Evolutionary conservation across 352 stramenopile genomes (phyloP).

Genomic region (Phytophthora foliorum): DNA sequence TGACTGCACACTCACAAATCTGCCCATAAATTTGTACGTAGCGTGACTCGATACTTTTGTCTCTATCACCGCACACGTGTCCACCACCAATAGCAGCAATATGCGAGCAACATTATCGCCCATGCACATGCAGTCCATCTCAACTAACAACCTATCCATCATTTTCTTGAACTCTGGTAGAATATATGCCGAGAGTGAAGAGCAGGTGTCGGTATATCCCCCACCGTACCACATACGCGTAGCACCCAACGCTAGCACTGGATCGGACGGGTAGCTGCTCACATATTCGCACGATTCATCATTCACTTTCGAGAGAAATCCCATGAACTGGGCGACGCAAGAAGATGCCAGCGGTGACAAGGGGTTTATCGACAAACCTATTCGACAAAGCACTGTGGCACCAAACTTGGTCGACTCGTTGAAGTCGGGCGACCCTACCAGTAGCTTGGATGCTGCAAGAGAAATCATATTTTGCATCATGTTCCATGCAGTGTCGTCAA

Average conservation of each 20-base stretch:
- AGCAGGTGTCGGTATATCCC: background rate
- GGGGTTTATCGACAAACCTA: background rate
- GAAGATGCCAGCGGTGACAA: background rate
- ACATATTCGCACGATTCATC: background rate
- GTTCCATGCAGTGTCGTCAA: background rate
- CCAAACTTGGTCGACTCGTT: conserved; percentile 1
- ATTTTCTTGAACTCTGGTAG: background rate
- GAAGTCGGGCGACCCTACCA: background rate
- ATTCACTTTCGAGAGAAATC: background rate
- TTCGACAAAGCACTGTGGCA: conserved; percentile 1
- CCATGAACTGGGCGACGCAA: background rate
- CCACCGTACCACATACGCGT: background rate
- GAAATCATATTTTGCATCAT: background rate
- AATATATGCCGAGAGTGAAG: background rate
- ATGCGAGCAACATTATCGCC: conserved; percentile 3
- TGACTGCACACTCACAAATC: background rate
- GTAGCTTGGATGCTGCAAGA: background rate
- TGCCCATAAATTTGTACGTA: background rate
- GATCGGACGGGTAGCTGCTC: conserved; percentile 6
- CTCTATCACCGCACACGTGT: background rate
- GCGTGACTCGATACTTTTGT: background rate
- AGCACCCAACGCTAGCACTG: conserved; percentile 1
- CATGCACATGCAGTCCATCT: background rate
- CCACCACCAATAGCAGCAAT: conserved; percentile 7
- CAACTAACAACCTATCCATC: background rate